Base-by-base conservation (phyloP, 2,329 filamentous ascomycete species). In the Cladosporium sp. region DNA sequence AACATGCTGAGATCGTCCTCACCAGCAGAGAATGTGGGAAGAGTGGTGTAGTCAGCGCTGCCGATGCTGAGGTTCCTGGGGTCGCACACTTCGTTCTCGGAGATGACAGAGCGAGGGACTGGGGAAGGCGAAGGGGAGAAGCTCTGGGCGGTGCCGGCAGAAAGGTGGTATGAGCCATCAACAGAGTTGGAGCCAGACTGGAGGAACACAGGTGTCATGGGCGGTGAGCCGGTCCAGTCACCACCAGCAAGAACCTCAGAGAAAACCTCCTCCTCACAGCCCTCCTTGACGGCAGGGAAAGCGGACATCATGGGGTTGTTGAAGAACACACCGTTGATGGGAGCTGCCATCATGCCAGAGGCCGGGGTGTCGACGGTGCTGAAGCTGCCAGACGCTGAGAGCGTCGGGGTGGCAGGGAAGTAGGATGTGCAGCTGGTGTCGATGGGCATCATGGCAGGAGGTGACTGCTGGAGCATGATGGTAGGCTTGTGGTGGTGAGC, bases 61-160 rank as follows among this genome's bases (percentile, higher is more conserved):
- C 82, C 82, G 37, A 97, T 91, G 23, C 91, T 96, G 69, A 97
- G 82, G 76, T 96, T 92, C 75, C 93, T 89, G 37, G 94, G 93
- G 76, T 97, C 93, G 79, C 94, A 97, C 71, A 92, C 85, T 77
- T 92, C 89, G 50, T 76, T 72, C 74, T 92, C 90, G 1, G 88
- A 88, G 55, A 85, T 81, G 76, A 89, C 82, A 65, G 91, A 88
- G 72, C 86, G 83, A 71, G 91, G 88, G 69, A 91, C 89, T 33
- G 92, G 91, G 57, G 91, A 91, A 21, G 93, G 92, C 35, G 92
- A 96, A 23, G 93, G 92, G 31, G 92, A 96, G 61, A 70, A 66
- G n/a, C 62, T 66, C 71, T 92, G 91, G 82, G 90, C 94, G 55
- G 90, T 88, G 70, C 83, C 84, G 63, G 88, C 85, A 71, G 91